Percentiles rank a stretch among this genome's conserved stretches.
Conservation (phyloP, 345 rosid species). For the Populus pruinosa region DNA sequence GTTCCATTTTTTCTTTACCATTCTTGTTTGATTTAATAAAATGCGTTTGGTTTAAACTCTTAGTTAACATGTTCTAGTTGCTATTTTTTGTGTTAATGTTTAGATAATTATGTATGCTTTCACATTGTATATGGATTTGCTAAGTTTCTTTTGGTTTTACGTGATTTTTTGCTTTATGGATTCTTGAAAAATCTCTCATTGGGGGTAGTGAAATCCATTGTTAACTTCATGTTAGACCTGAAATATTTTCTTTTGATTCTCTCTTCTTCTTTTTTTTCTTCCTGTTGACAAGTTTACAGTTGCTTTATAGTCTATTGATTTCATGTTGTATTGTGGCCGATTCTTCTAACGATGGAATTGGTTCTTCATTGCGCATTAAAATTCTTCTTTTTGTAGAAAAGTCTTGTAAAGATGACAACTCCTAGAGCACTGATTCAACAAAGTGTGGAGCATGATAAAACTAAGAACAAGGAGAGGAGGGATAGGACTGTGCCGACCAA, state of each 20-base stretch:
- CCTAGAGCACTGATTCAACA: neutral
- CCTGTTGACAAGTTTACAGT: neutral
- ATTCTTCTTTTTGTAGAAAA: neutral
- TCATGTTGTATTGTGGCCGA: neutral
- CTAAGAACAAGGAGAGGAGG: neutral
- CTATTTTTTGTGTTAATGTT: neutral
- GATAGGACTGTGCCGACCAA: neutral
- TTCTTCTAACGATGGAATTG: neutral
- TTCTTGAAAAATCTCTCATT: neutral
- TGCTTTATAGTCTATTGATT: neutral
- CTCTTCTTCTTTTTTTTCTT: neutral
- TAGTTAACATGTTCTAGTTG: neutral
- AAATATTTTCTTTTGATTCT: neutral
- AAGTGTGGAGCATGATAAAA: slow-evolving; percentile 1
- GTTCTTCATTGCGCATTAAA: neutral
- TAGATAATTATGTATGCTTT: neutral
- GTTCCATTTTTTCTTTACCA: neutral
- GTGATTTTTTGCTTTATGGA: neutral
- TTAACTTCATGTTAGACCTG: neutral
- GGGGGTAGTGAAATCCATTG: neutral
- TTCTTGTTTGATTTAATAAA: neutral
- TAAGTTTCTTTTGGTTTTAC: neutral
- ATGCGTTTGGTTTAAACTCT: neutral
- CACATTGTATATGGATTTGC: neutral
- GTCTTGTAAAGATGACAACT: neutral